Percentiles rank a stretch among this genome's conserved stretches.
Conservation (phyloP, 2,329 filamentous ascomycete genomes). For the Cryphonectria japonica region DNA sequence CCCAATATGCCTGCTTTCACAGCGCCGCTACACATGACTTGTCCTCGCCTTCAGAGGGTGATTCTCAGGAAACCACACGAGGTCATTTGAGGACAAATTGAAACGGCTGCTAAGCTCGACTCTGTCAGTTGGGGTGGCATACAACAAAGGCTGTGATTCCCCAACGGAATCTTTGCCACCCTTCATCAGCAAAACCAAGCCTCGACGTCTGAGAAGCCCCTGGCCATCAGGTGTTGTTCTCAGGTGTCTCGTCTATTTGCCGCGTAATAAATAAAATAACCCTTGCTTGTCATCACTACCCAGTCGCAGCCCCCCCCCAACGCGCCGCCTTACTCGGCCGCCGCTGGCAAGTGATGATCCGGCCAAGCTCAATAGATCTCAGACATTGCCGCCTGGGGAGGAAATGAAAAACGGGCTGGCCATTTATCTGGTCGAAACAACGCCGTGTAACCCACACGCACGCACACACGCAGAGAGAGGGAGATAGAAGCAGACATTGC, state of each 20-base stretch:
- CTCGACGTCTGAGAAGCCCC: background rate
- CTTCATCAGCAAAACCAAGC: background rate
- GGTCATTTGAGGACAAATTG: background rate
- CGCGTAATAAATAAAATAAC: background rate
- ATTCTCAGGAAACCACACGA: background rate
- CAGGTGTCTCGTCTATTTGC: background rate
- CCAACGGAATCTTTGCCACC: background rate
- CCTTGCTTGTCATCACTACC: background rate
- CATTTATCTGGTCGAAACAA: slow-evolving; percentile 10
- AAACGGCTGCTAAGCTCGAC: background rate
- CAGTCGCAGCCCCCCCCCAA: background rate
- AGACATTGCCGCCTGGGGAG: slow-evolving; percentile 1
- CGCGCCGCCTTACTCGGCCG: background rate
- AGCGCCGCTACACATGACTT: no score
- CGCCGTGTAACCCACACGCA: background rate
- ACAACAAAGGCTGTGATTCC: background rate
- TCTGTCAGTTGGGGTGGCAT: background rate
- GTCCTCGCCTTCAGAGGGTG: background rate
- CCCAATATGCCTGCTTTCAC: no score
- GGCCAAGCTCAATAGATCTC: slow-evolving; percentile 1
- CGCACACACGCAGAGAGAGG: background rate
- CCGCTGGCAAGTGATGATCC: background rate
- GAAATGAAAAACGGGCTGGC: slow-evolving; percentile 8
- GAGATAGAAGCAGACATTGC: background rate
- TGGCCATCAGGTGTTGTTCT: background rate